phyloP scores from a whole-genome alignment of 169 alveolate genomes.

The Plasmodium vinckei region DNA sequence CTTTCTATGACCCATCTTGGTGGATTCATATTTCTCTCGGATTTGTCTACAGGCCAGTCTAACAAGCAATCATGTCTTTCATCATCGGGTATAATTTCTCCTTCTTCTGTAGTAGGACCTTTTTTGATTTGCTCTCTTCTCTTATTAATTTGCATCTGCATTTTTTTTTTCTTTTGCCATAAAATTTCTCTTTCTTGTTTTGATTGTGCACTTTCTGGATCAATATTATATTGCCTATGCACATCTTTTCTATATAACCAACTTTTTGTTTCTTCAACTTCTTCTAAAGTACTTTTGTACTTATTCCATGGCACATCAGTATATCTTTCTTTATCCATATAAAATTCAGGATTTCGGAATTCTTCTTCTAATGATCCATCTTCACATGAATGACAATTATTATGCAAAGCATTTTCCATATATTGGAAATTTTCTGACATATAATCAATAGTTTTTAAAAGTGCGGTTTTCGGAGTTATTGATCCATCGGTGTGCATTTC shows the following conservation, averaged over 20 bases:
- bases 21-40: slow-evolving; percentile 76
- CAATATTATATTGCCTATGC: slow-evolving; percentile 87
- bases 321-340: slow-evolving; percentile 84
- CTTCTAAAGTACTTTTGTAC: slow-evolving; percentile 82
- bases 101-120: slow-evolving; percentile 67
- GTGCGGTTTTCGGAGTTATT: slow-evolving; percentile 87
- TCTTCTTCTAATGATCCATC: slow-evolving; percentile 82
- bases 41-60: slow-evolving; percentile 77
- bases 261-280: slow-evolving; percentile 78
- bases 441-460: slow-evolving; percentile 83
- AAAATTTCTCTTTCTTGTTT: slow-evolving; percentile 80
- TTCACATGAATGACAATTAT: slow-evolving; percentile 83
- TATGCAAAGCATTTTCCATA: slow-evolving; percentile 83
- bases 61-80: slow-evolving; percentile 77
- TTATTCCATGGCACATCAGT: slow-evolving; percentile 91
- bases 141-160: slow-evolving; percentile 47
- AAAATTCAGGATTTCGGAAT: slow-evolving; percentile 85
- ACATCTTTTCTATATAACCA: slow-evolving; percentile 89
- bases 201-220: slow-evolving; percentile 86
- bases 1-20: slow-evolving; percentile 77
- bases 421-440: slow-evolving; percentile 80
- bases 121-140: slow-evolving; percentile 75
- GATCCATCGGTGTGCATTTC: slow-evolving; percentile 91
- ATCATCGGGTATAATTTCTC: slow-evolving; percentile 57
- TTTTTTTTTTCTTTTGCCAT: slow-evolving; percentile 73